Evolutionary conservation across 768 basidiomycete species (phyloP).

Genomic region (Piloderma croceum): DNA sequence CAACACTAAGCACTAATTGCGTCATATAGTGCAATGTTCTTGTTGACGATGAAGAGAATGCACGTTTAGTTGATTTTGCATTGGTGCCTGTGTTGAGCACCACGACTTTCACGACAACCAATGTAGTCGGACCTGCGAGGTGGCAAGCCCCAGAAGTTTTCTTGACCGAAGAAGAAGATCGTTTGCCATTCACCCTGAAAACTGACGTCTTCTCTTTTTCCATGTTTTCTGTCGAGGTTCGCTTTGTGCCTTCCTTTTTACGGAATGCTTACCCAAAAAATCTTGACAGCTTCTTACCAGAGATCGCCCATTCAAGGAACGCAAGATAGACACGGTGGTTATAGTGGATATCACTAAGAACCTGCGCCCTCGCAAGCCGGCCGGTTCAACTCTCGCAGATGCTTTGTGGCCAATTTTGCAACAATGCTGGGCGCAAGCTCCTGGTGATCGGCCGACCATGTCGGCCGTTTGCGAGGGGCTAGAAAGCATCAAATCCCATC

Average conservation of each 20-base stretch:
- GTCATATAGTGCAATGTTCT: constrained; percentile 4
- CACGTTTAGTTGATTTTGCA: constrained; percentile 6
- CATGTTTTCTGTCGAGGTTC: constrained; percentile 10
- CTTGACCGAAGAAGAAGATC: not conserved
- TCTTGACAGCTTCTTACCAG: not conserved
- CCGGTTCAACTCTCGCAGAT: not conserved
- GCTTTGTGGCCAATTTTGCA: not conserved
- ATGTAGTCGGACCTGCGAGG: constrained; percentile 1
- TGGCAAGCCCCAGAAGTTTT: constrained; percentile 6
- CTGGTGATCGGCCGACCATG: not conserved
- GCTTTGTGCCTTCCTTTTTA: constrained; percentile 2
- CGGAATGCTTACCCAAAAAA: not conserved
- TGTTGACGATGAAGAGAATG: constrained; percentile 3
- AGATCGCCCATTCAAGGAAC: not conserved
- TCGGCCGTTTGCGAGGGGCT: no score
- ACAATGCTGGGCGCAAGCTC: not conserved
- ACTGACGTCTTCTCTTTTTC: constrained; percentile 14
- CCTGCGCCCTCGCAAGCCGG: not conserved
- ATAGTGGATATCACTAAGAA: not conserved
- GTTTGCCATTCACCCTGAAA: not conserved
- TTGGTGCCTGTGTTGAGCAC: not conserved
- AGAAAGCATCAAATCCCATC: no score
- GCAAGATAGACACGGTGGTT: not conserved
- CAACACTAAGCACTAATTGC: not conserved
- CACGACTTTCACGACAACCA: constrained; percentile 1